Evolutionary conservation across 495 filamentous ascomycete species (phyloP).

Genomic region (Parathielavia hyrcaniae): DNA sequence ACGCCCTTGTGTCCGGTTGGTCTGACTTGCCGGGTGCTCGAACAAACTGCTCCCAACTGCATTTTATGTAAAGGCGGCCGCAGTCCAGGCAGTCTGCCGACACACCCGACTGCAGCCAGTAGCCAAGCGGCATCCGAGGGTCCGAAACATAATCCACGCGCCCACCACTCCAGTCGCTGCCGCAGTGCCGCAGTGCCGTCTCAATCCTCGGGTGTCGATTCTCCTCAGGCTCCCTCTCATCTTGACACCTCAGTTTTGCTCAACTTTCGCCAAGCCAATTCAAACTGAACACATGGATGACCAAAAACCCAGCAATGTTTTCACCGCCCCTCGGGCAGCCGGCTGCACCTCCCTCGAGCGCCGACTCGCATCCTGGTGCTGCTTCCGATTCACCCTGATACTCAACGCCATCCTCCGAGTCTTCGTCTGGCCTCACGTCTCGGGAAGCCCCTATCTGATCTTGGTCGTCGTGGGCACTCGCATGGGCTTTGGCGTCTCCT

Average conservation of each 20-base stretch:
- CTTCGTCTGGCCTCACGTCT: slow-evolving; percentile 1
- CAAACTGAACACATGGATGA: neutral
- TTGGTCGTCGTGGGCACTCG: slow-evolving; percentile 3
- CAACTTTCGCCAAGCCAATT: neutral
- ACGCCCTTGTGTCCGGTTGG: no score
- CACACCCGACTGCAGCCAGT: no score
- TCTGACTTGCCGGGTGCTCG: no score
- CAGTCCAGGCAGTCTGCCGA: no score
- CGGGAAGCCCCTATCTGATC: neutral
- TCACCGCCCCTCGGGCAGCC: neutral
- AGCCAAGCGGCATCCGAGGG: no score
- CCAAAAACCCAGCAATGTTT: neutral
- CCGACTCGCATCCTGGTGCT: slow-evolving; percentile 2
- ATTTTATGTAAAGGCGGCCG: no score
- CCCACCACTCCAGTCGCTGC: no score
- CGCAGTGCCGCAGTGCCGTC: no score
- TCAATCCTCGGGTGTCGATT: no score
- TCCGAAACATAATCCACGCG: no score
- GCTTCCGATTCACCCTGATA: neutral
- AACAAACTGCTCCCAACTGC: no score
- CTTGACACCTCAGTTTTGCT: neutral
- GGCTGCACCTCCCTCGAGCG: slow-evolving; percentile 8
- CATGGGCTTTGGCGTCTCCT: neutral
- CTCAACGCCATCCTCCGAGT: neutral
- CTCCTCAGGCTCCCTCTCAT: neutral